Percentiles rank a stretch among this genome's conserved stretches.
These are phyloP conservation scores for Xylaria castorea DNA, from an alignment of 495 filamentous ascomycete species.

Conservation along the genomic window DNA sequence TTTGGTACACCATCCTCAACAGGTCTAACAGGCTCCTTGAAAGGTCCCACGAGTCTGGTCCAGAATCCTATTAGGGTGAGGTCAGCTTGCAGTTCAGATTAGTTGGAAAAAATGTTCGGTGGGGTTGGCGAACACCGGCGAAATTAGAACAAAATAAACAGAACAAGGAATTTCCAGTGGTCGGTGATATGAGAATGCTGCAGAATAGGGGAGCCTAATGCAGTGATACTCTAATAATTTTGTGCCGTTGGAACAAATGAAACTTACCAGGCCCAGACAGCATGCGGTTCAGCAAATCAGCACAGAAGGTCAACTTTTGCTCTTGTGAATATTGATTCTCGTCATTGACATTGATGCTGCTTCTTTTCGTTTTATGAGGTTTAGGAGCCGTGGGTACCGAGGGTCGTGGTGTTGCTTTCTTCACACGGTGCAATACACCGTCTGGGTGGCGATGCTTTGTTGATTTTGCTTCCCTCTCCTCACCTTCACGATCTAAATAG, in stretches of 20 bases:
- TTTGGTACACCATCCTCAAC: conserved; percentile 54
- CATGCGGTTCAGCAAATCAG: conserved; percentile 60
- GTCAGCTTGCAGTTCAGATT: conserved; percentile 22
- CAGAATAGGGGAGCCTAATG: background rate
- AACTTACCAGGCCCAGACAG: conserved; percentile 58
- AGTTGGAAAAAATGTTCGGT: background rate
- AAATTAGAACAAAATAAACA: background rate
- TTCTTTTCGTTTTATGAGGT: conserved; percentile 40
- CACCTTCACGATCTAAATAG: conserved; percentile 41
- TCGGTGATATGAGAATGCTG: background rate
- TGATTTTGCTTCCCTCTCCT: conserved; percentile 40
- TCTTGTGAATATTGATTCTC: conserved; percentile 45
- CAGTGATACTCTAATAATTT: background rate
- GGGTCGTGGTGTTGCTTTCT: conserved; percentile 35
- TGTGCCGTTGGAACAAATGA: background rate
- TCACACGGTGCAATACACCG: conserved; percentile 36
- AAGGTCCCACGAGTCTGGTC: conserved; percentile 63
- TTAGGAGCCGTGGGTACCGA: conserved; percentile 41
- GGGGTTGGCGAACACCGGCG: background rate
- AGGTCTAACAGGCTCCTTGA: conserved; percentile 55
- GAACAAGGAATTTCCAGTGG: background rate
- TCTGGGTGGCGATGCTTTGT: conserved; percentile 50
- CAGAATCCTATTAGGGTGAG: conserved; percentile 52
- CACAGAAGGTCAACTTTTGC: conserved; percentile 58
- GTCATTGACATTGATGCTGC: conserved; percentile 28